Percentiles rank a stretch among this genome's conserved stretches.
phyloP scores from a whole-genome alignment of 805 yeast species.

The Barnettozyma siamensis region DNA sequence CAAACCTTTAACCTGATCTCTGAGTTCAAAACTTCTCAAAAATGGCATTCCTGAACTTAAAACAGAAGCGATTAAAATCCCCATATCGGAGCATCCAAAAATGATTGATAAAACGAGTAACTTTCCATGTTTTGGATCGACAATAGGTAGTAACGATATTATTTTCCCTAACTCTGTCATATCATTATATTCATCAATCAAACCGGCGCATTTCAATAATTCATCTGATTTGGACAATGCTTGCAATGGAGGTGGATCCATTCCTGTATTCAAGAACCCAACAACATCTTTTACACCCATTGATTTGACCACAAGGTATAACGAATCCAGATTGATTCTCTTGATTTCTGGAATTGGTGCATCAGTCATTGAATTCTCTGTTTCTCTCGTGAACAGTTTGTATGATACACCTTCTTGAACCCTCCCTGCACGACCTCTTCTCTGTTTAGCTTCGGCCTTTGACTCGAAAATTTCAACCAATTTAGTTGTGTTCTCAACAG shows the following conservation, averaged over 20 bases:
- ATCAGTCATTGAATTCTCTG: conserved; percentile 54
- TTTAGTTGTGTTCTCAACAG: conserved; percentile 60
- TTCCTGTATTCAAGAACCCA: conserved; percentile 62
- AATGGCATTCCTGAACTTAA: conserved; percentile 74
- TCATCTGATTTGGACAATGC: conserved; percentile 36
- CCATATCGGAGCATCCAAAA: conserved; percentile 73
- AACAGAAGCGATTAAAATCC: conserved; percentile 77
- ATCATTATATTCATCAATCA: conserved; percentile 42
- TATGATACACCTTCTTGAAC: conserved; percentile 77
- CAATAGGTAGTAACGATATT: conserved; percentile 73
- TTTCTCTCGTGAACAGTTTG: conserved; percentile 64
- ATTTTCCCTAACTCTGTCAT: conserved; percentile 77
- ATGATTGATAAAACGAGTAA: conserved; percentile 72
- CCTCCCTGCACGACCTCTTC: conserved; percentile 99
- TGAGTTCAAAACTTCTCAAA: conserved; percentile 50
- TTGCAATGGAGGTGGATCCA: conserved; percentile 67
- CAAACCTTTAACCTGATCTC: conserved; percentile 54
- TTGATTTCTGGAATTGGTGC: conserved; percentile 88
- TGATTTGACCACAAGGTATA: conserved; percentile 78
- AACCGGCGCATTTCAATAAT: conserved; percentile 64
- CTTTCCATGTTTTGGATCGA: conserved; percentile 82
- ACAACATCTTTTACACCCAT: conserved; percentile 78
- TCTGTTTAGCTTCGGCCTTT: conserved; percentile 79
- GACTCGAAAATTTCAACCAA: conserved; percentile 84
- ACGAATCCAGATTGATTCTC: conserved; percentile 75